Percentiles rank a stretch among this genome's conserved stretches.
phyloP scores from a whole-genome alignment of 257 asterid species.

The Ophiorrhiza pumila region DNA sequence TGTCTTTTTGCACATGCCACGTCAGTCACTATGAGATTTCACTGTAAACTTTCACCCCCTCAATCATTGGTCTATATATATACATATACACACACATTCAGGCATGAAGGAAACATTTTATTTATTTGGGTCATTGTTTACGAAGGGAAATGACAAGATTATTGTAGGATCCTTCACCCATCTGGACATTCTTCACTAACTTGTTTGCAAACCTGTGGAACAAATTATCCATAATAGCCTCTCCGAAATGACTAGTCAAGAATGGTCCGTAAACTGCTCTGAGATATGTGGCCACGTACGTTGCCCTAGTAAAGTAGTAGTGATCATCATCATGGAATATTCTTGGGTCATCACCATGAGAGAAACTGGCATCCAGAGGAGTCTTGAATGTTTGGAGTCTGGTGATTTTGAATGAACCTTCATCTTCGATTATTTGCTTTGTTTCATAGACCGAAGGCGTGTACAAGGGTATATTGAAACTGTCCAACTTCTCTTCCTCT shows the following conservation, averaged over 20 bases:
- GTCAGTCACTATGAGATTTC: no score
- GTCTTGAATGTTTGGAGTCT: not conserved
- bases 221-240: not conserved
- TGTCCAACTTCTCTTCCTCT: constrained; percentile 1
- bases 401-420: constrained; percentile 6
- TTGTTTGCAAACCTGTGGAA: not conserved
- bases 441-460: not conserved
- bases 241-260: constrained; percentile 3
- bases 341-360: no score
- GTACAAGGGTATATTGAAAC: not conserved
- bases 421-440: not conserved
- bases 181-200: not conserved
- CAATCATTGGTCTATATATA: no score
- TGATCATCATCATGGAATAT: not conserved
- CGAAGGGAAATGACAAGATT: constrained; percentile 12
- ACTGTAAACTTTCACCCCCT: no score
- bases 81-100: no score
- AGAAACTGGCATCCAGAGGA: not conserved
- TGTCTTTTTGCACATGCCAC: no score
- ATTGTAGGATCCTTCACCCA: not conserved
- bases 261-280: constrained; percentile 3
- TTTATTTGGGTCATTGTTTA: not conserved
- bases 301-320: not conserved
- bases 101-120: no score
- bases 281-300: not conserved